A percentile compares a stretch with the other conserved stretches of the same genome.
These are phyloP conservation scores for Prunus kanzakura DNA, from an alignment of 306 rosid genomes.

Conservation along the genomic window DNA sequence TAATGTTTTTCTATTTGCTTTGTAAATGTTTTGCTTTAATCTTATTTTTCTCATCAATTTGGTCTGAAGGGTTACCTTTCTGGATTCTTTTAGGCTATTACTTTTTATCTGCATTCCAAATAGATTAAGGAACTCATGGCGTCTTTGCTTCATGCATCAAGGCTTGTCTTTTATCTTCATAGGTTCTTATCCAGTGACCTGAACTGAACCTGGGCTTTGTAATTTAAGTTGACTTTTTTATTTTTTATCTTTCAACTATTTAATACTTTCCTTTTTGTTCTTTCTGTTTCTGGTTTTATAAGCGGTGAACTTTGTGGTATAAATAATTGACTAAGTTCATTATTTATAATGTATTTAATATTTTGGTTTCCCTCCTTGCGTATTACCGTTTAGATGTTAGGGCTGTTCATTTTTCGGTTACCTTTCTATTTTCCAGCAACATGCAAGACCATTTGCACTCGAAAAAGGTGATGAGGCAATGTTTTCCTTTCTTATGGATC, in stretches of 20 bases:
- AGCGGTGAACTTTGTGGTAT: neutral
- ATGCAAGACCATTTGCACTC: neutral
- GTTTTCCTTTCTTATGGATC: neutral
- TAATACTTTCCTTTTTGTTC: neutral
- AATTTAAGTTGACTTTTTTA: neutral
- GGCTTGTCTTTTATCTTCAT: neutral
- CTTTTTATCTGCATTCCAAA: neutral
- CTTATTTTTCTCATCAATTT: neutral
- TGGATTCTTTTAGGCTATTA: neutral
- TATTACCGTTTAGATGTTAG: neutral
- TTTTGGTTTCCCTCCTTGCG: neutral
- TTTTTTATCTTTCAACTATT: neutral
- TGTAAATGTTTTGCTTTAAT: neutral
- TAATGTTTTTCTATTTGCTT: neutral
- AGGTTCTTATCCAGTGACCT: neutral
- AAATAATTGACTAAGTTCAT: neutral
- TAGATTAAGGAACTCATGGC: neutral
- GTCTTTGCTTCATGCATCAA: slow-evolving; percentile 5
- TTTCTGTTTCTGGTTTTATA: neutral
- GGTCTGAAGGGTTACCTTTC: neutral
- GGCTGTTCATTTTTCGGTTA: neutral
- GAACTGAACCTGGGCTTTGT: neutral
- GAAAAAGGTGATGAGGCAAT: neutral
- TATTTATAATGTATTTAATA: neutral
- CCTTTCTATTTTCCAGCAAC: neutral